Evolutionary conservation across 441 rosid genomes (phyloP).

Genomic region (Gossypium trilobum): DNA sequence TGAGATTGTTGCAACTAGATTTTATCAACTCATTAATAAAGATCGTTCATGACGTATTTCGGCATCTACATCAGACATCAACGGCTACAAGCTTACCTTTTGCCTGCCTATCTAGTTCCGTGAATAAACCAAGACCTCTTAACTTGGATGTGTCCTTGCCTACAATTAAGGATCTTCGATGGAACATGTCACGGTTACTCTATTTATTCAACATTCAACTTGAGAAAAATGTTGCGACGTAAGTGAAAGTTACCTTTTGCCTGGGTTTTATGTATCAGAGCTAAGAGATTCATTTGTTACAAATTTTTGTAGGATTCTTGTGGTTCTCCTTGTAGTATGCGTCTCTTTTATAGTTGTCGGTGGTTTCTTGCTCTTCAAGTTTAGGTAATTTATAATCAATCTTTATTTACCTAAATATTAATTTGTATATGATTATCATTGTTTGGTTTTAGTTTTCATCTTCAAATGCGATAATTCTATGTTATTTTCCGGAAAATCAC

Average conservation of each 20-base stretch:
- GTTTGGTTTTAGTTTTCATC: neutral
- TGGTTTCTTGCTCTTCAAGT: slow-evolving; percentile 66
- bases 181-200: slow-evolving; percentile 61
- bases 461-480: neutral
- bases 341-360: slow-evolving; percentile 74
- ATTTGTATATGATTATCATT: slow-evolving; percentile 1
- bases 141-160: slow-evolving; percentile 66
- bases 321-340: slow-evolving; percentile 71
- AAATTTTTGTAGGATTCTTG: slow-evolving; percentile 50
- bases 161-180: slow-evolving; percentile 53
- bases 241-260: slow-evolving; percentile 27
- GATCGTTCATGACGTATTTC: slow-evolving; percentile 34
- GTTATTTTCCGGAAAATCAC: neutral
- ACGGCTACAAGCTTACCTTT: slow-evolving; percentile 36
- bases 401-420: neutral
- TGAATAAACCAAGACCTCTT: slow-evolving; percentile 70
- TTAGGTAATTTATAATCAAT: slow-evolving; percentile 39
- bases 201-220: slow-evolving; percentile 80
- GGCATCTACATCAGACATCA: slow-evolving; percentile 26
- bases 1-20: slow-evolving; percentile 31
- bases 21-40: slow-evolving; percentile 24
- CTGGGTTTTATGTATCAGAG: slow-evolving; percentile 7
- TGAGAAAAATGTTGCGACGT: slow-evolving; percentile 88
- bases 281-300: slow-evolving; percentile 12
- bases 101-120: slow-evolving; percentile 73